Percentiles rank a stretch among this genome's conserved stretches.
phyloP scores from a whole-genome alignment of 2,329 filamentous ascomycete species.

The Monilinia laxa region DNA sequence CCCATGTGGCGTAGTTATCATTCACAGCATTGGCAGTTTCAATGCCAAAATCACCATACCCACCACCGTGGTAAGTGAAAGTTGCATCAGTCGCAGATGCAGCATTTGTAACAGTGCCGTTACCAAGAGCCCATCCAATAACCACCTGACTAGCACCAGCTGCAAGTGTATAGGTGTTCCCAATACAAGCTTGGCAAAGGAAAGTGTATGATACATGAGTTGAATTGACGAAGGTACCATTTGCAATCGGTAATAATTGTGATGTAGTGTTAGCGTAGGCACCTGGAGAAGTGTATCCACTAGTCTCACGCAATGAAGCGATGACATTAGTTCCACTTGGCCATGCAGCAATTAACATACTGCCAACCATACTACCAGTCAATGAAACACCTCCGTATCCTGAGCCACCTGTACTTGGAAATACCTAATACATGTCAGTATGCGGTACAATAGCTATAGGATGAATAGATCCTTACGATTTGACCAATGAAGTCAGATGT shows the following conservation, averaged over 20 bases:
- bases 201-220: slow-evolving; percentile 56
- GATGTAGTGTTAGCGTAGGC: slow-evolving; percentile 46
- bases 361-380: slow-evolving; percentile 47
- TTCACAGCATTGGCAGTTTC: background rate
- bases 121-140: slow-evolving; percentile 21
- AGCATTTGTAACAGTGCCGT: slow-evolving; percentile 20
- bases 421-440: slow-evolving; percentile 7
- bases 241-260: slow-evolving; percentile 47
- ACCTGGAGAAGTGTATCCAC: slow-evolving; percentile 48
- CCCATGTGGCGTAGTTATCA: slow-evolving; percentile 20
- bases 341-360: slow-evolving; percentile 52
- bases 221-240: slow-evolving; percentile 52
- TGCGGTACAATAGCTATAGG: background rate
- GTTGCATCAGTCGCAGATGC: slow-evolving; percentile 18
- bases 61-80: slow-evolving; percentile 21
- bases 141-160: slow-evolving; percentile 2
- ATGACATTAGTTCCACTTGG: slow-evolving; percentile 48
- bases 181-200: slow-evolving; percentile 49
- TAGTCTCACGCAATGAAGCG: slow-evolving; percentile 44
- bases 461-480: slow-evolving; percentile 45
- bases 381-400: slow-evolving; percentile 53
- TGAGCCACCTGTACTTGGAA: slow-evolving; percentile 26
- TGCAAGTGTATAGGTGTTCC: slow-evolving; percentile 2
- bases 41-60: slow-evolving; percentile 16
- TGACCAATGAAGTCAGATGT: slow-evolving; percentile 55